Base-by-base conservation (phyloP, 164 flowering plant species). In the Nymphaea thermarum region DNA sequence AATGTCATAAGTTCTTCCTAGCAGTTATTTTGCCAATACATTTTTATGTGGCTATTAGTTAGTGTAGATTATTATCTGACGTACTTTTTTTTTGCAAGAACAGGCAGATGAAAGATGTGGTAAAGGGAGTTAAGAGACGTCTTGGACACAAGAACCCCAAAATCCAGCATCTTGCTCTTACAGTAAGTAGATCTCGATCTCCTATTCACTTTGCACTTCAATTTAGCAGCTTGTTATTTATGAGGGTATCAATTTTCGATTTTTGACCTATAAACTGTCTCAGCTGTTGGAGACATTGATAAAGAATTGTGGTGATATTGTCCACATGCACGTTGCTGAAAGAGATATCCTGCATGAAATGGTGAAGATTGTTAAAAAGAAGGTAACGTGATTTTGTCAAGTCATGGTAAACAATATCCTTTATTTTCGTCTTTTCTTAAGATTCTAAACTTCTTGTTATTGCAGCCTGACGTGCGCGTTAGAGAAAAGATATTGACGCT, bases 321-420 rank as follows among this genome's bases (percentile, higher is more conserved):
- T 91, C 65, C 99, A 90, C 74, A 86, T 94, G 93, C 97, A 89
- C 79, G 99, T 94, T 36, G 98, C 98, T 43, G 96, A 94, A 86
- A 91, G 73, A 79, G 90, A 84, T 72, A 55, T 94, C 70, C 91
- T 89, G 72, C 97, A 86, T 77, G 91, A 91, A 80, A 87, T 94
- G 99, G 92, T 90, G 79, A 87, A 77, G 82, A 87, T 94, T 71
- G 89, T 80, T 41, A 91, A 83, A 78, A 94, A 90, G 78, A 94
- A 90, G 97, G 99, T 89, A 63, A 43, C 77, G 43, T 17, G 78
- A 17, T 53, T 63, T 25, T 71, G 16, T 36, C 16, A 61, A 36
- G 16, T n/a, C 42, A 60, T 65, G 63, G 25, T 42, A 11, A 12
- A 18, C 65, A 8, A 14, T n/a, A 57, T 62, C 7, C 45, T 14